These are phyloP conservation scores for Ophiostoma perfectum DNA, from an alignment of 2,329 filamentous ascomycete species.

Conservation along the genomic window DNA sequence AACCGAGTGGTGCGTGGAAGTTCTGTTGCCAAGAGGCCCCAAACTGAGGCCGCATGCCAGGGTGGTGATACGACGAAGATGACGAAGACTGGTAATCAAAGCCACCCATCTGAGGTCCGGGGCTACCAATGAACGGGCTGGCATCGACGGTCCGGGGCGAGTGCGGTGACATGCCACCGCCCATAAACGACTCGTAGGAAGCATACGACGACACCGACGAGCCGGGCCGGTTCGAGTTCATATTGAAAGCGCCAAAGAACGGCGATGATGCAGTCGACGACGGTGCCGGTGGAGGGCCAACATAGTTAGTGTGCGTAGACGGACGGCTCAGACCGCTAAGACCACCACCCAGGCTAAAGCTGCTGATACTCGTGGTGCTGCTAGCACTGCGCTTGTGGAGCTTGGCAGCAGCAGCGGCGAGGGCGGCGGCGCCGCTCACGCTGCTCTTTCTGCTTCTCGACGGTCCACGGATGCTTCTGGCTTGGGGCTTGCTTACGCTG, in stretches of 20 bases:
- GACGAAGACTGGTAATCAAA: slow-evolving; percentile 24
- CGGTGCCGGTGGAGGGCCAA: slow-evolving; percentile 25
- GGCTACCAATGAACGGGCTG: slow-evolving; percentile 28
- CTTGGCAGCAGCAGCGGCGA: slow-evolving; percentile 22
- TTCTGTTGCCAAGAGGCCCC: slow-evolving; percentile 26
- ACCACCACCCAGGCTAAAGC: slow-evolving; percentile 27
- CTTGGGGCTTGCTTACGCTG: slow-evolving; percentile 12
- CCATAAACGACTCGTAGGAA: slow-evolving; percentile 27
- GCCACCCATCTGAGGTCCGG: slow-evolving; percentile 24
- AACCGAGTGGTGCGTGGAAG: slow-evolving; percentile 25
- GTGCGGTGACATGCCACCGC: slow-evolving; percentile 26
- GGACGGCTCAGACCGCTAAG: slow-evolving; percentile 28
- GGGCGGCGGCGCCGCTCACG: slow-evolving; percentile 27
- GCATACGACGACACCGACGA: slow-evolving; percentile 28
- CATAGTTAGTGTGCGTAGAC: slow-evolving; percentile 28
- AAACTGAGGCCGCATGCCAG: slow-evolving; percentile 28
- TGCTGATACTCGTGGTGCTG: slow-evolving; percentile 26
- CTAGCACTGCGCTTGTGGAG: slow-evolving; percentile 26
- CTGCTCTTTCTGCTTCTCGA: slow-evolving; percentile 26
- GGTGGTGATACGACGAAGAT: slow-evolving; percentile 22
- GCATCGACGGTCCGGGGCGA: slow-evolving; percentile 25
- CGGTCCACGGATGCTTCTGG: slow-evolving; percentile 31
- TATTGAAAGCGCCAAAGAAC: slow-evolving; percentile 22
- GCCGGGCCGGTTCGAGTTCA: slow-evolving; percentile 22
- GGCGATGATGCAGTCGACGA: slow-evolving; percentile 27